These are phyloP conservation scores for Thelonectria discophora DNA, from an alignment of 2,329 filamentous ascomycete species.

Conservation along the genomic window DNA sequence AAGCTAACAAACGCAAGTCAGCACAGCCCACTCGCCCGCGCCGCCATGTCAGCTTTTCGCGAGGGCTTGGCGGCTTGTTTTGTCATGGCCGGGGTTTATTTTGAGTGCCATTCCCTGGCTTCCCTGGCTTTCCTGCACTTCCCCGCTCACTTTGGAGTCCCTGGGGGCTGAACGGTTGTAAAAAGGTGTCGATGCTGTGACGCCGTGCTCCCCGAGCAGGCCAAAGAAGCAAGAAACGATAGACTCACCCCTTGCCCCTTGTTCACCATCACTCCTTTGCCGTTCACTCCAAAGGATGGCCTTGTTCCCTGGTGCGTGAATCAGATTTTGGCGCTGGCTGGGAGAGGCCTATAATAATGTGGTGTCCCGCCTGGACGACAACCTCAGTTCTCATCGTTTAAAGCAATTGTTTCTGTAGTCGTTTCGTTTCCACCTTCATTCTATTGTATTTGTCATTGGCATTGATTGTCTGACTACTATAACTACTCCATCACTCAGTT, in stretches of 20 bases:
- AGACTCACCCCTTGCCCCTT: not conserved
- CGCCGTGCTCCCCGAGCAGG: too few relatives aligned
- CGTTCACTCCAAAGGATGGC: not conserved
- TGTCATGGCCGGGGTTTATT: not conserved
- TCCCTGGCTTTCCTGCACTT: not conserved
- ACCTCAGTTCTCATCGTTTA: constrained; percentile 14
- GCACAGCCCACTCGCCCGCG: not conserved
- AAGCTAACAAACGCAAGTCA: not conserved
- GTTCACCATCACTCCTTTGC: not conserved
- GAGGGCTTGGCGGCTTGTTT: not conserved
- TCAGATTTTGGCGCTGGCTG: constrained; percentile 19
- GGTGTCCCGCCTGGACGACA: constrained; percentile 9
- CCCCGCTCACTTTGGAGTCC: not conserved
- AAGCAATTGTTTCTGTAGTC: constrained; percentile 1
- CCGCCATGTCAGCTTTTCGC: not conserved
- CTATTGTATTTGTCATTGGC: not conserved
- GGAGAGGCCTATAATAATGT: constrained; percentile 8
- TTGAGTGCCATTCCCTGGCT: not conserved
- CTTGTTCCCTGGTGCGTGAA: constrained; percentile 8
- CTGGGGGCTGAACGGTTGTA: not conserved
- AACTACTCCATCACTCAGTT: not conserved
- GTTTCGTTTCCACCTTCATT: not conserved
- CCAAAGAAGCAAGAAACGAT: not conserved
- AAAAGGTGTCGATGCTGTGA: too few relatives aligned
- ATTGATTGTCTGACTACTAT: constrained; percentile 9